Evolutionary conservation across 1,284 basidiomycete genomes (phyloP), one percentile per base, ranked within the genome.

Genomic region (Vanrija pseudolonga): DNA sequence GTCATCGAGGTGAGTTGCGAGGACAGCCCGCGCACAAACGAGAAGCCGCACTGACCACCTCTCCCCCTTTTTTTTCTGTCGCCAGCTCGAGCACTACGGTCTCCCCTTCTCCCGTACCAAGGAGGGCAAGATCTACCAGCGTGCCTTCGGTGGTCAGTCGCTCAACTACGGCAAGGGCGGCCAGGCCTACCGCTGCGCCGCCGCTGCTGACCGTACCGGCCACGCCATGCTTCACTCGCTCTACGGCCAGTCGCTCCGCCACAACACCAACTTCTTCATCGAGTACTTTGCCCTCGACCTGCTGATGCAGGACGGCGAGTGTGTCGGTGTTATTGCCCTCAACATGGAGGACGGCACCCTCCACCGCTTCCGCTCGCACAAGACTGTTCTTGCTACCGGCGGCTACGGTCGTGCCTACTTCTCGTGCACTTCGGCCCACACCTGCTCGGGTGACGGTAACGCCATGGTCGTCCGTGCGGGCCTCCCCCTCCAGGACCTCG

Each of bases 211-310:
- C 78, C 91, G 96, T 78, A 98, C 96, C 17, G 96, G 96, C 22
- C 96, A 99, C 74, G 96, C 96, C 42, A 86, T 99, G 73, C 85
- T 99, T 52, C 96, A 98, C 83, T 96, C 94, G 17, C 89, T 99
- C 56, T 97, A 97, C 73, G 96, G 96, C 67, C 96, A 98, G 82
- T 98, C 96, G 59, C 86, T 98, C 61, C 88, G 93, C 61, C 96
- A 99, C 83, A 89, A 98, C 83, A 98, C 96, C 76, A 96, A 98
- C 80, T 99, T 97, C 80, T 98, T 99, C 82, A 98, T 99, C 78
- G 96, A 99, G 78, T 99, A 94, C 80, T 98, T 99, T 77, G 96
- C 95, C 18, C 85, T 95, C 60, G 95, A 98, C 77, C 81, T 98
- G 58, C 93, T 98, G 77, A 98, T 98, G 96, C 85, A 98, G 76